Evolutionary conservation across 805 yeast species (phyloP).

Genomic region (Candida arabinofermentans): DNA sequence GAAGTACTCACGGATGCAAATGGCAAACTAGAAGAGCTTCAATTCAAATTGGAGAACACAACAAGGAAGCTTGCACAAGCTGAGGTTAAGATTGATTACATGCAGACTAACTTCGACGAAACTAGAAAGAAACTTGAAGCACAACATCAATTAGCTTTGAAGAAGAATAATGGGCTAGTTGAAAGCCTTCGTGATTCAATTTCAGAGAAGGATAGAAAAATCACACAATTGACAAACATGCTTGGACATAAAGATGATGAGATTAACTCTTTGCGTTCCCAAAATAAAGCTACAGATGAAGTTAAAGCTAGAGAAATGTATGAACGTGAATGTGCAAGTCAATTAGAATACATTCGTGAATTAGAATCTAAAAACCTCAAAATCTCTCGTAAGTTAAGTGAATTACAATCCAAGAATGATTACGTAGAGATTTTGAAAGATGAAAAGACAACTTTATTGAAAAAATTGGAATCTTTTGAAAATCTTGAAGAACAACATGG

Average conservation of each 20-base stretch:
- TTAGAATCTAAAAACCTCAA: conserved; percentile 50
- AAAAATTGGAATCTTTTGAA: conserved; percentile 37
- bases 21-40: conserved; percentile 5
- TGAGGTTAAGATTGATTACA: conserved; percentile 3
- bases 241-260: conserved; percentile 10
- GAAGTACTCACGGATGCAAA: background rate
- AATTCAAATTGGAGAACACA: conserved; percentile 4
- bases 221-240: conserved; percentile 19
- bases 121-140: conserved; percentile 3
- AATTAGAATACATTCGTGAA: conserved; percentile 40
- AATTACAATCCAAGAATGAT: conserved; percentile 42
- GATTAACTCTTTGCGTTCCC: conserved; percentile 7
- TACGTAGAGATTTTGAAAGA: conserved; percentile 51
- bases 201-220: conserved; percentile 10
- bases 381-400: conserved; percentile 49
- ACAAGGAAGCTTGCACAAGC: conserved; percentile 3
- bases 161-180: background rate
- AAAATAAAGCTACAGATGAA: conserved; percentile 15
- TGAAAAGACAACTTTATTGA: conserved; percentile 43
- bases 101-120: conserved; percentile 2
- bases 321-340: conserved; percentile 33
- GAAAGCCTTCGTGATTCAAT: conserved; percentile 2
- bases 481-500: conserved; percentile 41
- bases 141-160: background rate
- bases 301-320: conserved; percentile 29